Evolutionary conservation across 768 basidiomycete species (phyloP).

Genomic region (Phanerochaete carnosa): DNA sequence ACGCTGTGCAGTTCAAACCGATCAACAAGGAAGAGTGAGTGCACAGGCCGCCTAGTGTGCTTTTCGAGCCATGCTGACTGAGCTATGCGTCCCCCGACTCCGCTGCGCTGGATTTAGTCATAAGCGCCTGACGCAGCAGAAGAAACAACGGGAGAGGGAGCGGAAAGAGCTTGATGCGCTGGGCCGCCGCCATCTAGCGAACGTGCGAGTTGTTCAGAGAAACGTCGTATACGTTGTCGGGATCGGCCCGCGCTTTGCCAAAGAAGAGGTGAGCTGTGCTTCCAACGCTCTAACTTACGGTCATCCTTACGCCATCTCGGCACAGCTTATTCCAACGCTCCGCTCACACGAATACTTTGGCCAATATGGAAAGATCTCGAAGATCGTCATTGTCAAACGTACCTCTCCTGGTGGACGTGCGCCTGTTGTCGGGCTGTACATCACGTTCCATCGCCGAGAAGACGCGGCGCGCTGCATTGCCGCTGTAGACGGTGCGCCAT

Average conservation of each 20-base stretch:
- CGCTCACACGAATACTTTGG: constrained; percentile 97
- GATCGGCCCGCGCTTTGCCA: constrained; percentile 89
- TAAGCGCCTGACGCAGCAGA: constrained; percentile 91
- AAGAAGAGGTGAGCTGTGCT: constrained; percentile 80
- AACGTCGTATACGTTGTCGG: constrained; percentile 96
- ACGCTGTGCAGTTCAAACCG: constrained; percentile 91
- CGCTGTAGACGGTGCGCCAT: constrained; percentile 88
- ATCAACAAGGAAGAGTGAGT: constrained; percentile 94
- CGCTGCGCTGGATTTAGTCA: constrained; percentile 48
- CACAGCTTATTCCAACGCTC: constrained; percentile 79
- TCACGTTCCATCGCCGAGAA: constrained; percentile 91
- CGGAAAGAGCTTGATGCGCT: constrained; percentile 91
- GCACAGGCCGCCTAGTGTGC: background rate
- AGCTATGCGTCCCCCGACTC: background rate
- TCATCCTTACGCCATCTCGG: background rate
- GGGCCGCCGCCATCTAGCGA: constrained; percentile 81
- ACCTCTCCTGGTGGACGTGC: constrained; percentile 68
- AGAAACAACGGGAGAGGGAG: constrained; percentile 91
- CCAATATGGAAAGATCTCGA: constrained; percentile 96
- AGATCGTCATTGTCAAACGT: constrained; percentile 91
- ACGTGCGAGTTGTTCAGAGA: constrained; percentile 94
- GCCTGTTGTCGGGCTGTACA: constrained; percentile 89
- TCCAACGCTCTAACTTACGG: background rate
- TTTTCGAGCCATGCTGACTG: background rate
- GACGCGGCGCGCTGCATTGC: constrained; percentile 92